Percentiles rank a stretch among this genome's conserved stretches.
Evolutionary conservation across 495 filamentous ascomycete genomes (phyloP).

Genomic region (Cercophora sp.): DNA sequence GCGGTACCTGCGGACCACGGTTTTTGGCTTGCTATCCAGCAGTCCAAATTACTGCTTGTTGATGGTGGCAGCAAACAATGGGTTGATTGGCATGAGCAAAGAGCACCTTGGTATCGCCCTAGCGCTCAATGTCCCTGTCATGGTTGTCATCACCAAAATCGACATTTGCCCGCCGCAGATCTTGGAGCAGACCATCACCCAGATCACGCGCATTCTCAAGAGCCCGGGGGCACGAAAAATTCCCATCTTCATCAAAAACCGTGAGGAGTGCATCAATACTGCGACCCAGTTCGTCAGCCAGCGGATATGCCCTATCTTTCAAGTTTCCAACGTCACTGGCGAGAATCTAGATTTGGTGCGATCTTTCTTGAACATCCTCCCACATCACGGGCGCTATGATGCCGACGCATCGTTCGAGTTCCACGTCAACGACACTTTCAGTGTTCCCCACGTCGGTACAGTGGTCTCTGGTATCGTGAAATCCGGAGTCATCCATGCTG

Average conservation of each 20-base stretch:
- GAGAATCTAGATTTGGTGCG: conserved; percentile 74
- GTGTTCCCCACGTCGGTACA: conserved; percentile 95
- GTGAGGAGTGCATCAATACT: conserved; percentile 88
- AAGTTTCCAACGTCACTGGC: conserved; percentile 96
- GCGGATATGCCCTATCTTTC: conserved; percentile 94
- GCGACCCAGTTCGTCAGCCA: conserved; percentile 94
- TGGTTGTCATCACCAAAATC: conserved; percentile 98
- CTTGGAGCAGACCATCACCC: conserved; percentile 87
- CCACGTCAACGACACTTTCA: conserved; percentile 96
- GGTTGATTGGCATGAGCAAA: conserved; percentile 95
- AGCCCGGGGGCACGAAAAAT: conserved; percentile 92
- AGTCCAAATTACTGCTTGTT: conserved; percentile 96
- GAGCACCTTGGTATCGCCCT: conserved; percentile 95
- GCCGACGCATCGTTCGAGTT: conserved; percentile 87
- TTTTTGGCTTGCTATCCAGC: conserved; percentile 90
- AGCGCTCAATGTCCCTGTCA: conserved; percentile 92
- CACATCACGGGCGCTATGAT: conserved; percentile 92
- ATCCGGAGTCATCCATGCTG: conserved; percentile 79
- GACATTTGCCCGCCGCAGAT: conserved; percentile 98
- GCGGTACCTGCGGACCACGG: conserved; percentile 90
- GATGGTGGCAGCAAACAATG: conserved; percentile 98
- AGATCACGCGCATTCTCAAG: conserved; percentile 87
- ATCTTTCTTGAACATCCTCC: conserved; percentile 91
- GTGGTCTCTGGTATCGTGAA: conserved; percentile 95
- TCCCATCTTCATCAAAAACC: conserved; percentile 92